Evolutionary conservation across 139 green algal species (phyloP).

Genomic region (Coccomyxa sp.): DNA sequence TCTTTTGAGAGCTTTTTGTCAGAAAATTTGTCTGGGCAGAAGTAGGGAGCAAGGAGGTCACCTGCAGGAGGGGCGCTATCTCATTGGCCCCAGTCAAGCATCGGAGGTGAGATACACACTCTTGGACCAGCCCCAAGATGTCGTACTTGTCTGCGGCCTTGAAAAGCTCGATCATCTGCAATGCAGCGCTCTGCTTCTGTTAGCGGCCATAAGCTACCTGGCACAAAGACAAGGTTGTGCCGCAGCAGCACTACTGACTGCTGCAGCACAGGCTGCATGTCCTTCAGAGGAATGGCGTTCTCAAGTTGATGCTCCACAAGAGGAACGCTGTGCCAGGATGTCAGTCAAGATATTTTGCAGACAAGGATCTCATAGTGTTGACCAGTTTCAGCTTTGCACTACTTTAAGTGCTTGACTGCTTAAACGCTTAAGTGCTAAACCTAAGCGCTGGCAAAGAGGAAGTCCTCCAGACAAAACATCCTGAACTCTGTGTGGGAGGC

Average conservation of each 20-base stretch:
- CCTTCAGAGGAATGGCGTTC: too few species aligned
- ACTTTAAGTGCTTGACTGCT: too few species aligned
- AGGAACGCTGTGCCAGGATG: too few species aligned
- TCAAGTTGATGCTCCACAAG: too few species aligned
- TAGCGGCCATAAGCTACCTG: not conserved
- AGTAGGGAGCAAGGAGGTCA: not conserved
- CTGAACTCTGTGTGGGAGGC: not conserved
- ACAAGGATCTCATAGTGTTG: too few species aligned
- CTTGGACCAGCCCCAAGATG: conserved; percentile 24
- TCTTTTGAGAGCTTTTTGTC: not conserved
- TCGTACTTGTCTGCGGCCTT: conserved; percentile 42
- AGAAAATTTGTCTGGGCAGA: too few species aligned
- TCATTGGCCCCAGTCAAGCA: conserved; percentile 25
- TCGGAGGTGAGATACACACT: conserved; percentile 30
- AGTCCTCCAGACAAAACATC: not conserved
- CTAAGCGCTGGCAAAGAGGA: too few species aligned
- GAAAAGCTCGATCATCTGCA: conserved; percentile 32
- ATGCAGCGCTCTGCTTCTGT: too few species aligned
- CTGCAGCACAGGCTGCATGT: not conserved
- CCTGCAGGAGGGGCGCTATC: conserved; percentile 30
- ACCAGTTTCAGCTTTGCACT: too few species aligned
- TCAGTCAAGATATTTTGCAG: not conserved
- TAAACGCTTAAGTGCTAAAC: too few species aligned
- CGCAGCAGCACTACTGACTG: not conserved
- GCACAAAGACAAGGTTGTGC: not conserved